Base-by-base conservation (phyloP, 371 early-diverging fungal species). In the Zychaea mexicana region DNA sequence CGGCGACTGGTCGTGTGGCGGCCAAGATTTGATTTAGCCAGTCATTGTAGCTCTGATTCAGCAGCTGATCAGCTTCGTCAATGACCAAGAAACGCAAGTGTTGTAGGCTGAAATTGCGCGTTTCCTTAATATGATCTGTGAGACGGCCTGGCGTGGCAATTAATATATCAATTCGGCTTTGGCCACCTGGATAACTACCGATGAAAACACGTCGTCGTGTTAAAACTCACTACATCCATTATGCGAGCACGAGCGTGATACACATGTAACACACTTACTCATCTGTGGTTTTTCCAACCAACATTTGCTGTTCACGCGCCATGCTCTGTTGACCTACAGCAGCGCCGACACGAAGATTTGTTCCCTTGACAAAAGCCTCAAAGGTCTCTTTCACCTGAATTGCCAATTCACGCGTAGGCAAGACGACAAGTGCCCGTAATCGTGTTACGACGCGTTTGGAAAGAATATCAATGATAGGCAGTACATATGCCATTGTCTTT, bases 51-150 rank as follows among this genome's bases (percentile, higher is more conserved):
- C 89, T 87, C 70, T 94, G 94, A 65, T 91, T 91, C 60, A 98
- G 72, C 39, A 98, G 73, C 27, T 97, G 91, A 83, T 99, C 99
- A 2, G 99, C 99, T 75, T 99, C 99, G 80, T 99, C 99, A 74
- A 90, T 86, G 28, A 92, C 92, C 76, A 96, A 72, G 70, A 91
- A 96, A 57, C 94, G 84, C 55, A 98, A 70, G 72, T 98, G 96
- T 49, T 92, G 90, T 24, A 98, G 77, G n/a, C 92, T 93, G 67
- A 96, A 95, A 66, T 92, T 93, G 7, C 85, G 90, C 24, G 97
- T 97, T 2, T 82, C 79, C 30, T 84, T 76, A 60, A 96, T 70
- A 66, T 96, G 97, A 71, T 98, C 98, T 31, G 94, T 87, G 62
- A 99, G 72, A 60, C 98, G 88, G 31, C 98, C 98, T 9, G 99